phyloP scores from a whole-genome alignment of 2,329 filamentous ascomycete species.

The Fusarium foetens region DNA sequence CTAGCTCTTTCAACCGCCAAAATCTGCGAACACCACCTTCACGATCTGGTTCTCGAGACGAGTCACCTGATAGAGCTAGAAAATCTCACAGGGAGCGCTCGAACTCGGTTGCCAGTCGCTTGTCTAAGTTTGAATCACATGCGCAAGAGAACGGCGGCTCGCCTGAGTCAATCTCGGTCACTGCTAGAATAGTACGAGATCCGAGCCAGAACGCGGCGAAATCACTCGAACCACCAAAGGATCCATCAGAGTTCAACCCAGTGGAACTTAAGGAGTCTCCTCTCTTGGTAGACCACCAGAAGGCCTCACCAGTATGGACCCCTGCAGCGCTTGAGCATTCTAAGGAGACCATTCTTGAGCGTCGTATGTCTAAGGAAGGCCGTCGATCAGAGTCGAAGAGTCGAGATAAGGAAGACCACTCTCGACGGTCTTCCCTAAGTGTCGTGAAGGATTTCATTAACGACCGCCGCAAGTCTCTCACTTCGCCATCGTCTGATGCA shows the following conservation, averaged over 20 bases:
- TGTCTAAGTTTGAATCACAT: conserved; percentile 64
- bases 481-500: conserved; percentile 58
- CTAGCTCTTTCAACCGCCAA: conserved; percentile 52
- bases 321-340: conserved; percentile 43
- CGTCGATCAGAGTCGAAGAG: conserved; percentile 51
- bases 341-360: conserved; percentile 61
- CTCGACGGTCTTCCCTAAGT: conserved; percentile 67
- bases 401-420: conserved; percentile 50
- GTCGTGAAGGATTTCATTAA: conserved; percentile 71
- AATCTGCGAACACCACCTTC: conserved; percentile 47
- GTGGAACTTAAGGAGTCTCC: conserved; percentile 69
- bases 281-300: conserved; percentile 66
- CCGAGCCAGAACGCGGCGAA: conserved; percentile 56
- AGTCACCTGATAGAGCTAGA: conserved; percentile 56
- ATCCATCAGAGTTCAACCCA: conserved; percentile 57
- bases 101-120: conserved; percentile 64
- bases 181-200: conserved; percentile 82
- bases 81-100: conserved; percentile 58
- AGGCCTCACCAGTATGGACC: conserved; percentile 44
- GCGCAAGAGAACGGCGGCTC: conserved; percentile 35
- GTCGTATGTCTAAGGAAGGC: conserved; percentile 57
- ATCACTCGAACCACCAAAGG: conserved; percentile 54
- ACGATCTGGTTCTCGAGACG: conserved; percentile 55
- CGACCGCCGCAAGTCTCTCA: conserved; percentile 64
- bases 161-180: conserved; percentile 82